Base-by-base conservation (phyloP, 2,329 filamentous ascomycete genomes). In the Tolypocladium nubicola region DNA sequence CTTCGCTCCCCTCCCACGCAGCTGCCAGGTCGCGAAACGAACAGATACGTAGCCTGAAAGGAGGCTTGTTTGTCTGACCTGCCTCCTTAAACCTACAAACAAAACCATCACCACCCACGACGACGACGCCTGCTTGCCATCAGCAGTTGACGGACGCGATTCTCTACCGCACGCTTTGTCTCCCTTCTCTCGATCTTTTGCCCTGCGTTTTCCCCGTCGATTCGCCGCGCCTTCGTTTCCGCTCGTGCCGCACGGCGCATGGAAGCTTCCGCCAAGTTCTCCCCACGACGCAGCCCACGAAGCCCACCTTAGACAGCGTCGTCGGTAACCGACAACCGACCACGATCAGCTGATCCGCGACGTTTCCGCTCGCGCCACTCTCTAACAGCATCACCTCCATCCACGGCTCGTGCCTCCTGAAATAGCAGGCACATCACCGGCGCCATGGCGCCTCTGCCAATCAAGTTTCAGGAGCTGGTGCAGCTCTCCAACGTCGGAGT, bases 391-490 rank as follows among this genome's bases (percentile, higher is more conserved):
- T 54, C 45, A n/a, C 37, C n/a, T 43, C 8, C 19, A 21, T 45
- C 37, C 16, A 62, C 61, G 62, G 59, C 56, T 61, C 59, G 33
- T 61, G 56, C 52, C 60, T 61, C 47, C 59, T 70, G 58, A 66
- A 64, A 55, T 62, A 59, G 59, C 62, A 55, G 55, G 37, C 55
- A 41, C 53, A 65, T 58, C 63, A 63, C 61, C 62, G 70, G 68
- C 71, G 68, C 68, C 73, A 81, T 81, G 84, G 82, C 85, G 73
- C 83, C 86, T 75, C 80, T 95, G 71, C 90, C 89, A 70, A 96
- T 96, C 78, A 91, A 90, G 80, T 95, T 96, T 76, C 88, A 88
- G 73, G 91, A 96, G 85, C 84, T 93, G 70, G 82, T 93, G 74
- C 89, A 92, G 75, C 78, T 80, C 73, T 69, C 71, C 67, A 75